Base-by-base conservation (phyloP, 2,329 filamentous ascomycete genomes). In the Aspergillus clavatus region DNA sequence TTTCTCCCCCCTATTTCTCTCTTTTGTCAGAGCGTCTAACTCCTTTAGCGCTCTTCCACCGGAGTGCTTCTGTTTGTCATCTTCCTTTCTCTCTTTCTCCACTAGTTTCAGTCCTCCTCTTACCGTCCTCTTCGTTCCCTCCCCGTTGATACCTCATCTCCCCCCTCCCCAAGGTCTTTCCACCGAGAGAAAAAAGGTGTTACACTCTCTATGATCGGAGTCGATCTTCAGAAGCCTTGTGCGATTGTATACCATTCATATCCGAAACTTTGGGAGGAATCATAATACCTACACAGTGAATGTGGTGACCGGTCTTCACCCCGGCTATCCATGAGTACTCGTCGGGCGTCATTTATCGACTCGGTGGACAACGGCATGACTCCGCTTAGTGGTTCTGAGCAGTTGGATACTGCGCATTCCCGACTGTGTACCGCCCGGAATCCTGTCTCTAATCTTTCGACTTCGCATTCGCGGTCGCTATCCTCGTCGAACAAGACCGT, bases 401-500 rank as follows among this genome's bases (percentile, higher is more conserved):
- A 59, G 40, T 50, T 61, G 37, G 55, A 55, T 35, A 56, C 58
- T 41, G 57, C 63, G 39, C 52, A 60, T 29, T 48, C 61, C 39
- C 60, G 60, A 45, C 53, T 55, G 24, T 59, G 60, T 39, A 57
- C 58, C 48, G 51, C 54, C 52, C 61, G 63, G 51, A 58, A 57
- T 43, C 51, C 55, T 18, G 50, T 37, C 29, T 22, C 44, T 16
- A 43, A 47, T 27, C 48, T 63, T 39, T 53, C 65, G 31, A 59
- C 58, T 46, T 16, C 43, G 29, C 63, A 65, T 41, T 61, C 66
- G 22, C 66, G 62, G 49, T 59, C 62, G 24, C 73, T 78, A 41
- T 72, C 73, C 46, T 74, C 76, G 16, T 73, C 74, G 46, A 74
- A 71, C 47, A 65, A 61, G 73, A 69, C 77, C 24, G 60, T 72